These are phyloP conservation scores for Diaporthe vexans DNA, from an alignment of 2,329 filamentous ascomycete genomes.

Conservation along the genomic window DNA sequence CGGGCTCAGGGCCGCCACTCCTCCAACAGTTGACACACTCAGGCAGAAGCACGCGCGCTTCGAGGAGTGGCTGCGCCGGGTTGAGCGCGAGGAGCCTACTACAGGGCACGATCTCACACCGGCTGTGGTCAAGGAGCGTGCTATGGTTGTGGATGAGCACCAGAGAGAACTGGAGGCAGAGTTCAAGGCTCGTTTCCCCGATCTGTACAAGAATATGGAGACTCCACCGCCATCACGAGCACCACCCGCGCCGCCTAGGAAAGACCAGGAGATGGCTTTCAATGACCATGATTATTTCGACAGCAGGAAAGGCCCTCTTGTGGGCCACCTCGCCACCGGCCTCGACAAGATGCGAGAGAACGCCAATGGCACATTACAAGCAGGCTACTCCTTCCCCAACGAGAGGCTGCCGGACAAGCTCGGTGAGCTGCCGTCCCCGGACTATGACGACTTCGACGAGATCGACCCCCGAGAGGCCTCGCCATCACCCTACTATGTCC, in stretches of 20 bases:
- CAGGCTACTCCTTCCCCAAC: constrained; percentile 38
- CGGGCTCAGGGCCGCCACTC: constrained; percentile 52
- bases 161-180: constrained; percentile 65
- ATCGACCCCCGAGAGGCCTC: constrained; percentile 59
- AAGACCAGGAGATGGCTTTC: constrained; percentile 26
- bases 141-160: constrained; percentile 57
- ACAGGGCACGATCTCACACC: constrained; percentile 55
- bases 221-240: constrained; percentile 44
- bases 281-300: constrained; percentile 44
- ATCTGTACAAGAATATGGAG: constrained; percentile 60
- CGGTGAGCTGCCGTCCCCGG: constrained; percentile 34
- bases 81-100: constrained; percentile 59
- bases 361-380: background rate
- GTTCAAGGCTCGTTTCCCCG: constrained; percentile 60
- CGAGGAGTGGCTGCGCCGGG: constrained; percentile 58
- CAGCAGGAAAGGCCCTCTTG: constrained; percentile 48
- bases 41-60: constrained; percentile 56
- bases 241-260: constrained; percentile 31
- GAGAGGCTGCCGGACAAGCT: constrained; percentile 41
- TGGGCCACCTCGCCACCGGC: constrained; percentile 50
- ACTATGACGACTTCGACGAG: constrained; percentile 52
- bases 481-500: constrained; percentile 63
- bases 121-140: constrained; percentile 56
- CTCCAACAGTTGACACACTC: constrained; percentile 49
- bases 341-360: constrained; percentile 52